Evolutionary conservation across 1,139 yeast genomes (phyloP), one percentile per base, ranked within the genome.

Genomic region (Yamadazyma taylorii): DNA sequence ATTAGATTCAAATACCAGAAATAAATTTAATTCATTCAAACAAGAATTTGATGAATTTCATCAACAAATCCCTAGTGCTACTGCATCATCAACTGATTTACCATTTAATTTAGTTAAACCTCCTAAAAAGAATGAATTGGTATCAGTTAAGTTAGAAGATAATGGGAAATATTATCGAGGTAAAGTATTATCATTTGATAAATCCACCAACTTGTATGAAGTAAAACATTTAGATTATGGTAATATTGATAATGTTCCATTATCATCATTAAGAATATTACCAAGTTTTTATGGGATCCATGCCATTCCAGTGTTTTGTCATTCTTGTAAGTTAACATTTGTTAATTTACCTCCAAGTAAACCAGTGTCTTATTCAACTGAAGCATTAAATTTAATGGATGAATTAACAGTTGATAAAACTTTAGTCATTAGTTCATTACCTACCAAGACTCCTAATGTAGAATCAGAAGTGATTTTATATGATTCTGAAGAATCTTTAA

Each of bases 181-280:
- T 13, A 70, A 63, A 44, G 77, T 85, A 31, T 40, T 73, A 12
- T 60, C 67, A 12, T 67, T 68, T 43, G 86, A 83, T 47, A 73
- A 73, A 46, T 49, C 71, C 7, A 53, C 72, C 22, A 61, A 62
- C 39, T 63, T 63, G 42, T 78, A 63, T 48, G 73, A 74, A 34
- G 81, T 84, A 16, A 72, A 73, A 49, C 82, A 81, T 46, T 58
- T 83, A 41, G 94, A 85, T 56, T 79, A 78, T 46, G 92, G 92
- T 34, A 77, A 78, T 37, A 53, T 67, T 32, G 84, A 79, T 48
- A 56, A 58, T 34, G 79, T 80, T 17, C 51, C 76, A 12, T 53
- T 69, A 35, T 46, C 68, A 5, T 59, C 76, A 13, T 62, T 85
- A 45, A 66, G 84, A 46, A 64, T 67, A 1, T 69, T 85, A 40